phyloP scores from a whole-genome alignment of 345 rosid species.

The Syzygium aqueum region DNA sequence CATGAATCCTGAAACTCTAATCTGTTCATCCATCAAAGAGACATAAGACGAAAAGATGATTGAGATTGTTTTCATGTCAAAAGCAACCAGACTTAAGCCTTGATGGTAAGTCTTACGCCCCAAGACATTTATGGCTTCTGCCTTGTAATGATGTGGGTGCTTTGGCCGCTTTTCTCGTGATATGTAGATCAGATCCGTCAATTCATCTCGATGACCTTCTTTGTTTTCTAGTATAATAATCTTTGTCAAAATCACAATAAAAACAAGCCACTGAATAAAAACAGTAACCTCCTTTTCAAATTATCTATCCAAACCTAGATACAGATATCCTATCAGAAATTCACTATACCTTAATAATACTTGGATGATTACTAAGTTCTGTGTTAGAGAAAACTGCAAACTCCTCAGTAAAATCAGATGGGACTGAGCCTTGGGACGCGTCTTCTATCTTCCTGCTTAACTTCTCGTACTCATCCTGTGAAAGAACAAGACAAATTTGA shows the following conservation, averaged over 20 bases:
- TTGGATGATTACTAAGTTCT: slow-evolving; percentile 37
- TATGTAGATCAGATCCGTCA: slow-evolving; percentile 55
- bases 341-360: slow-evolving; percentile 41
- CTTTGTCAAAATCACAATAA: slow-evolving; percentile 7
- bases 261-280: too few species aligned
- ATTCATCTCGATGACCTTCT: slow-evolving; percentile 10
- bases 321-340: not conserved
- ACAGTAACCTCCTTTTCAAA: not conserved
- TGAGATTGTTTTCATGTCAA: not conserved
- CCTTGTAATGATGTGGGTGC: slow-evolving; percentile 51
- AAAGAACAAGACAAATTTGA: not conserved
- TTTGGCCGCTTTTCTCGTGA: slow-evolving; percentile 59
- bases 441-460: slow-evolving; percentile 28
- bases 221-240: slow-evolving; percentile 47
- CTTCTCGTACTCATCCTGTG: slow-evolving; percentile 43
- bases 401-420: slow-evolving; percentile 13
- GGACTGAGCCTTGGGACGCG: slow-evolving; percentile 8
- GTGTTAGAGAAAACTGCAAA: slow-evolving; percentile 28
- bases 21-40: not conserved
- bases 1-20: slow-evolving; percentile 60
- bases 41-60: not conserved
- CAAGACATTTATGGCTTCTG: slow-evolving; percentile 76
- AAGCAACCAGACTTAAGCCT: not conserved
- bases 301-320: not conserved
- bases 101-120: slow-evolving; percentile 14